Base-by-base conservation (phyloP, 257 asterid genomes). In the Ilex asprella region DNA sequence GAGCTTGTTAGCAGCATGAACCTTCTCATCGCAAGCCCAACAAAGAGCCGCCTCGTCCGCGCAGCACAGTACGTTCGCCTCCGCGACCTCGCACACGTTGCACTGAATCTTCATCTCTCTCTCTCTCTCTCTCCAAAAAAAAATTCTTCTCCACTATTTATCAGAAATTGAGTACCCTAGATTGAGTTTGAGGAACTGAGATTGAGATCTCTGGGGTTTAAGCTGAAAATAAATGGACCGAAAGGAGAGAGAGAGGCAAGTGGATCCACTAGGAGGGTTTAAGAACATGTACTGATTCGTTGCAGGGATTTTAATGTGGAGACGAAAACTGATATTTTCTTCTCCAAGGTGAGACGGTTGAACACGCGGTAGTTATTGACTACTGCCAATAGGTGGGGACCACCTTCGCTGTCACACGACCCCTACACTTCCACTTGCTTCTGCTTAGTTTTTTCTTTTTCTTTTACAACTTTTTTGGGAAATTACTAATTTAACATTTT, bases 41-140 rank as follows among this genome's bases (percentile, higher is more conserved):
- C 95, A 90, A 6, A 90, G 81, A 15, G 92, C 97, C 60, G 88
- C 97, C 76, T 90, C 95, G 64, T 90, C 97, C 2, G 97, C 97
- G 68, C 95, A 90, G 79, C 97, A 90, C 31, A 85, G 72, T 7
- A 90, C 80, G 47, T 58, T 77, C 3, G 97, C 97, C 70, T 87
- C 95, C 60, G 86, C 94, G 41, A 77, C 82, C 83, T 74, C 92
- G 58, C 97, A 87, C 29, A 75, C 84, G 83, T 78, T 90, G 73
- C 97, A 90, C 88, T 90, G 95, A 75, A 90, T 83, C 90, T 83
- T 90, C 97, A 90, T 90, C 73, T 21, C 58, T 47, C 7, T 16
- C 32, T 30, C 16, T 27, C 52, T 31, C 41, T 35, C 41, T 35
- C 41, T 2, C 27, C 0, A 21, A 21, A 21, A 21, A 21, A 43